Conservation (phyloP, 139 green algal species). For the Chlorella vulgaris region DNA sequence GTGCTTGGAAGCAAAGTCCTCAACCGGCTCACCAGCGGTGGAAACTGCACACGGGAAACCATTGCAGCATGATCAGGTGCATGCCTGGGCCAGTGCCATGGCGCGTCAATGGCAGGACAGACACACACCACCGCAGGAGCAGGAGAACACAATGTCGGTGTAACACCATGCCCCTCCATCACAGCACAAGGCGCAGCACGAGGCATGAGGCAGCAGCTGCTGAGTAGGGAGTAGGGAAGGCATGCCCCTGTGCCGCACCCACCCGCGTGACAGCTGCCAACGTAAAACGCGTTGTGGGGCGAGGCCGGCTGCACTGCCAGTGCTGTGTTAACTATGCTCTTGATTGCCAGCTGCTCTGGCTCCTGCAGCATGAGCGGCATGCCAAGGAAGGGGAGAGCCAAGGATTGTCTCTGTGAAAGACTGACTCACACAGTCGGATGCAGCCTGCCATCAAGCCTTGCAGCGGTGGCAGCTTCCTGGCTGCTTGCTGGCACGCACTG, state of each 20-base stretch:
- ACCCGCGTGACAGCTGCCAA: not conserved
- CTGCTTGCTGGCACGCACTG: no score
- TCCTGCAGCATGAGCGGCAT: not conserved
- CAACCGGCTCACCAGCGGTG: not conserved
- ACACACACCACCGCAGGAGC: no score
- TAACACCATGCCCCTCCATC: no score
- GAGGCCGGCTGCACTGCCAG: constrained; percentile 9
- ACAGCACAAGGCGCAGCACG: not conserved
- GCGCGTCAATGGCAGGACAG: no score
- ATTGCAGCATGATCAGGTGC: not conserved
- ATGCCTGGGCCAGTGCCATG: no score
- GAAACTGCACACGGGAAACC: not conserved
- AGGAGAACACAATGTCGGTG: no score
- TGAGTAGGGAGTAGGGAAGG: no score
- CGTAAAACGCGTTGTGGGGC: constrained; percentile 1
- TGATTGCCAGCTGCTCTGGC: constrained; percentile 2
- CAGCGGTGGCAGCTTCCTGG: no score
- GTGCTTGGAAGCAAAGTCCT: not conserved
- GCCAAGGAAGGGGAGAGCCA: not conserved
- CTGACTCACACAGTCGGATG: not conserved
- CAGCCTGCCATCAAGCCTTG: no score
- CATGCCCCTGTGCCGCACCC: not conserved
- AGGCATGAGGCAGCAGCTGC: not conserved
- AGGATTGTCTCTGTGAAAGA: not conserved
- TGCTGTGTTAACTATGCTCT: constrained; percentile 1